Conservation (phyloP, 2,329 filamentous ascomycete species). For the Xylaria sp. region DNA sequence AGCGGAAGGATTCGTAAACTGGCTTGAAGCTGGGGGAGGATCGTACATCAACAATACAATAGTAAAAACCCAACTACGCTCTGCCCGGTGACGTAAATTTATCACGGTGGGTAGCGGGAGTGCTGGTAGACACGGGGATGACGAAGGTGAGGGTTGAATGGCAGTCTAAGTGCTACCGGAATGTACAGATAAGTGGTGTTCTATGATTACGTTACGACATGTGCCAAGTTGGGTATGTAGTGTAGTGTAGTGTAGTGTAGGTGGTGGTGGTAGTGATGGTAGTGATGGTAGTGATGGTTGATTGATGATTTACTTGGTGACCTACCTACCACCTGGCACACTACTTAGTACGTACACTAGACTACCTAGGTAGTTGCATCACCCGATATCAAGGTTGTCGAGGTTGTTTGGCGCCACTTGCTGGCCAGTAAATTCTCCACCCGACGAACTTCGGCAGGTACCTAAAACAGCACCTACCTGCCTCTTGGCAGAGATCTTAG, state of each 20-base stretch:
- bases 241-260: not conserved
- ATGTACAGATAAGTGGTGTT: slow-evolving; percentile 41
- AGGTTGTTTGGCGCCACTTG: not conserved
- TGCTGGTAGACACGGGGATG: not conserved
- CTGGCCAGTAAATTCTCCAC: slow-evolving; percentile 11
- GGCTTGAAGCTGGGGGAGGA: slow-evolving; percentile 13
- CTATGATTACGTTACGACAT: slow-evolving; percentile 42
- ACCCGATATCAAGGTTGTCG: slow-evolving; percentile 9
- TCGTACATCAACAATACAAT: not conserved
- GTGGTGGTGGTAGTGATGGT: not conserved
- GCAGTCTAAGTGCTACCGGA: slow-evolving; percentile 22
- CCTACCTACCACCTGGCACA: not conserved
- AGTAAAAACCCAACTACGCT: not conserved
- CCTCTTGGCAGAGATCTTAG: not conserved
- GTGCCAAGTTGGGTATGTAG: slow-evolving; percentile 22
- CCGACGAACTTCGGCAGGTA: slow-evolving; percentile 4
- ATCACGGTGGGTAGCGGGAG: slow-evolving; percentile 6
- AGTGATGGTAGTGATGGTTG: no score
- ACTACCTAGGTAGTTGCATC: slow-evolving; percentile 27
- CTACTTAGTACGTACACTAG: not conserved
- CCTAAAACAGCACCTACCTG: slow-evolving; percentile 1
- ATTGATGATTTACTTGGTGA: not conserved
- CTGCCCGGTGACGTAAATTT: slow-evolving; percentile 6
- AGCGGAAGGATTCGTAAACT: slow-evolving; percentile 28
- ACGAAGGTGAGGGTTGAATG: slow-evolving; percentile 20